Evolutionary conservation across 139 green algal species (phyloP), one percentile per base, ranked within the genome.

Genomic region (Eudorina sp.): DNA sequence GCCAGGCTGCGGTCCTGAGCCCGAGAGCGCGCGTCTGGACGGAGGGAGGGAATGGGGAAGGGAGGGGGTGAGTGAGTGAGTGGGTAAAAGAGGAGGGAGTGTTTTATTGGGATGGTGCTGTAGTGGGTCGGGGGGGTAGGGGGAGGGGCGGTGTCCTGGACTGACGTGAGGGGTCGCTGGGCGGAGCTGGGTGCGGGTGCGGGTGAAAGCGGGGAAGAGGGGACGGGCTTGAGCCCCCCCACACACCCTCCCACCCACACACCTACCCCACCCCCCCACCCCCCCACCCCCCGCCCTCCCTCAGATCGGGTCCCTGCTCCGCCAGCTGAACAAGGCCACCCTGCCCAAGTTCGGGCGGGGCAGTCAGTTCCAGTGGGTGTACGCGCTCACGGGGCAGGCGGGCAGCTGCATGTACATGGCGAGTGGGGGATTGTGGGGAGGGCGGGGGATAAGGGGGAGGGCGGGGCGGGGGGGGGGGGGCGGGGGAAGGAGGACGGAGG

Each of bases 341-440:
- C 60, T 86, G 40, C 80, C 80, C 40, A 60, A 62, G 29, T 86
- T 86, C 60, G 2, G n/a, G 7, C 40, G n/a, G 38, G 58, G 64
- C 38, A 66, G 41, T n/a, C 60, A 84, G 69, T 88, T 58, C 31
- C 41, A 83, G 38, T 84, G 79, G 79, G 87, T 88, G 41, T 90
- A 78, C 31, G 62, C 48, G 11, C 79, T 90, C 23, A 90, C 87
- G 0, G 79, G 53, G 3, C 40, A 84, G 53, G 84, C 87, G 45
- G 87, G 87, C 13, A 74, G 40, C n/a, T 88, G 53, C 87, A 90
- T 90, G 77, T 90, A 87, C 77, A 87, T 90, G 86, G 77, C 73
- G 70, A 29, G 69, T 36, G 4, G 7, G 3, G 86, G 77, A 74
- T 53, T 13, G 69, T 36, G 4, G 7, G 3, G 74, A 38, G 29